phyloP scores from a whole-genome alignment of 495 filamentous ascomycete species.

The Penicillium dipodomyicola region DNA sequence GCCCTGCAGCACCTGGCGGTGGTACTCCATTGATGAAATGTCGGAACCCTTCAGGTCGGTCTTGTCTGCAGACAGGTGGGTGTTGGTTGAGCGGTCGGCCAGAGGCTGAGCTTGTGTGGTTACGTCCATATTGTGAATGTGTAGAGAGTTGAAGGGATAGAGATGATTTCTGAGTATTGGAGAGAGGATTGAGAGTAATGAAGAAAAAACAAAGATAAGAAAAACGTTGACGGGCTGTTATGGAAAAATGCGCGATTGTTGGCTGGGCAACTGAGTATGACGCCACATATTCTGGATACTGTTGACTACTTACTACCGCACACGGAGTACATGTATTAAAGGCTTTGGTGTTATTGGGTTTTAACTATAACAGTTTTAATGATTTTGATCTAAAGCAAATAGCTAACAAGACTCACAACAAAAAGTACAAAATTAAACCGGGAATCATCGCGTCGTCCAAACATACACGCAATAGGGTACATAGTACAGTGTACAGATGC shows the following conservation, averaged over 20 bases:
- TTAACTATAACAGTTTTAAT: not conserved
- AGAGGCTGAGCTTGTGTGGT: slow-evolving; percentile 39
- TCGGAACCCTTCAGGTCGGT: slow-evolving; percentile 36
- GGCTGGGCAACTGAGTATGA: slow-evolving; percentile 39
- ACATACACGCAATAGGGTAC: slow-evolving; percentile 7
- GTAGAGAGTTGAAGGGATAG: slow-evolving; percentile 4
- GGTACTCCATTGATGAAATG: slow-evolving; percentile 65
- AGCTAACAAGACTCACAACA: not conserved
- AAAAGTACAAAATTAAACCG: not conserved
- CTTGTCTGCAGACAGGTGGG: slow-evolving; percentile 39
- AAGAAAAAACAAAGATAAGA: slow-evolving; percentile 25
- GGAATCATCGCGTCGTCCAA: slow-evolving; percentile 17
- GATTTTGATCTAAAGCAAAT: not conserved
- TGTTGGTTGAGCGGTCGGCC: slow-evolving; percentile 46
- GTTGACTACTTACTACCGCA: too few relatives aligned
- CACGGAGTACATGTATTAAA: not conserved
- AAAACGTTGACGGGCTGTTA: slow-evolving; percentile 25
- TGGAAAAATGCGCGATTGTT: slow-evolving; percentile 44
- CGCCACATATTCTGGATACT: slow-evolving; percentile 3
- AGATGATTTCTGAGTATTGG: not conserved
- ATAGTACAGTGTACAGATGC: slow-evolving; percentile 14
- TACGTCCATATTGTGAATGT: slow-evolving; percentile 32
- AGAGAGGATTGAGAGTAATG: slow-evolving; percentile 4
- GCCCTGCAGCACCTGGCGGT: slow-evolving; percentile 71
- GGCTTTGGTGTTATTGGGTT: not conserved